Evolutionary conservation across 768 basidiomycete species (phyloP).

Genomic region (Lactifluus subvellereus): DNA sequence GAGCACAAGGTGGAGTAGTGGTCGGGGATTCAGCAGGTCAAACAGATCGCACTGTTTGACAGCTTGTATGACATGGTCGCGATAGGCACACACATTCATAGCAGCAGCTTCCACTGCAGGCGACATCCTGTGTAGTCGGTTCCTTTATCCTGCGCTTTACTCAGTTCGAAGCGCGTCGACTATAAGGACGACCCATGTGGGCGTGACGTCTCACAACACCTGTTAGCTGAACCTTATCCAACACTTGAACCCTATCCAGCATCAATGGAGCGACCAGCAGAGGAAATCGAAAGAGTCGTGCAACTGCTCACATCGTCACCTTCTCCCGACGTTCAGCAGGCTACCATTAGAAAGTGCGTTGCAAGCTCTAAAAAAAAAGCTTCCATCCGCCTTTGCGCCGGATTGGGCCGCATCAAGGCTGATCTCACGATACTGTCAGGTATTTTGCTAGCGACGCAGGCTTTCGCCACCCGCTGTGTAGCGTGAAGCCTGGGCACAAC

Average conservation of each 20-base stretch:
- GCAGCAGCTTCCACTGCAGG: not conserved
- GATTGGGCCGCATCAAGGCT: not conserved
- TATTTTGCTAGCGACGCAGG: slow-evolving; percentile 52
- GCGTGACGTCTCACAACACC: not conserved
- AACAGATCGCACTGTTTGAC: not conserved
- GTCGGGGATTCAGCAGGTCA: slow-evolving; percentile 6
- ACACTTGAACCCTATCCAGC: not conserved
- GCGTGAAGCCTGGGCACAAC: slow-evolving; percentile 40
- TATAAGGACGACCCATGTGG: not conserved
- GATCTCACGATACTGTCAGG: slow-evolving; percentile 22
- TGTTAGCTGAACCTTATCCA: not conserved
- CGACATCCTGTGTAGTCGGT: not conserved
- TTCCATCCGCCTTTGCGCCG: not conserved
- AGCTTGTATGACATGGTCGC: not conserved
- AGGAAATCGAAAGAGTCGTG: slow-evolving; percentile 4
- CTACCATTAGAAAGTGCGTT: slow-evolving; percentile 1
- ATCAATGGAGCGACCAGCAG: not conserved
- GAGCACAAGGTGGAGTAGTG: slow-evolving; percentile 21
- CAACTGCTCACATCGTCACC: not conserved
- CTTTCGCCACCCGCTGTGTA: slow-evolving; percentile 56
- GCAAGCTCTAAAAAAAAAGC: no score
- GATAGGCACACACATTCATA: not conserved
- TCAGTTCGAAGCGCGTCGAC: not conserved
- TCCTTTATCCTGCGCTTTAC: not conserved
- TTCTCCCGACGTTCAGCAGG: slow-evolving; percentile 8